Percentiles rank a stretch among this genome's conserved stretches.
Conservation (phyloP, 345 rosid genomes). For the Hibiscus mutabilis region DNA sequence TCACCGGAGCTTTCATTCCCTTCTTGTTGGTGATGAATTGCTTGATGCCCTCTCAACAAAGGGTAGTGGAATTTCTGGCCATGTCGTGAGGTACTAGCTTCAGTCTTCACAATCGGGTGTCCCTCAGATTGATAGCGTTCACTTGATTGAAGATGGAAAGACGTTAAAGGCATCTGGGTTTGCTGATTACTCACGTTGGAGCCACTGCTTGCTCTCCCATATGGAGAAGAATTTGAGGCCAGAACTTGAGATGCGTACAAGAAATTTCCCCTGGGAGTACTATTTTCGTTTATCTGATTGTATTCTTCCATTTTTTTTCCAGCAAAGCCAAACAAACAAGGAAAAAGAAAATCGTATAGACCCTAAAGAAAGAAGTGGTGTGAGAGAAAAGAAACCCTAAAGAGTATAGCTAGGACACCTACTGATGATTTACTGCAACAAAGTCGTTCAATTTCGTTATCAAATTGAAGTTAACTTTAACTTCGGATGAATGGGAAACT, state of each 20-base stretch:
- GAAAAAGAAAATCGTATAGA: constrained; percentile 18
- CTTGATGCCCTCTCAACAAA: too few relatives aligned
- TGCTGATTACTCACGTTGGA: constrained; percentile 30
- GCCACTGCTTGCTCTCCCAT: constrained; percentile 35
- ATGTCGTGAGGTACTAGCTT: constrained; percentile 37
- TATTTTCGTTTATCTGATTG: constrained; percentile 51
- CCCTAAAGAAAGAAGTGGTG: constrained; percentile 29
- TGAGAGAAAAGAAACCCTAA: constrained; percentile 26
- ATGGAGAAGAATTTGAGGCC: constrained; percentile 39
- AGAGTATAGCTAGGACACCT: constrained; percentile 20
- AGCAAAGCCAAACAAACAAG: background rate
- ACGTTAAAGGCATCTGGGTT: constrained; percentile 27
- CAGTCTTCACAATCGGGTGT: constrained; percentile 63
- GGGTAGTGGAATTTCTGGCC: background rate
- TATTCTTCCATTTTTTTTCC: constrained; percentile 55
- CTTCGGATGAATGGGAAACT: background rate
- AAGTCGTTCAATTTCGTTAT: constrained; percentile 4
- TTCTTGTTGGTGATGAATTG: too few relatives aligned
- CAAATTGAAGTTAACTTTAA: constrained; percentile 23
- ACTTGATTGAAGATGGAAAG: constrained; percentile 42
- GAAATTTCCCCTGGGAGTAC: constrained; percentile 57
- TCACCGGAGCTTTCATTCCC: background rate
- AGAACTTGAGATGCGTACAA: constrained; percentile 51
- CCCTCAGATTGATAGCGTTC: constrained; percentile 50
- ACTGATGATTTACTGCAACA: constrained; percentile 2